Conservation (phyloP, 2,329 filamentous ascomycete genomes). For the Diaporthe longicolla region DNA sequence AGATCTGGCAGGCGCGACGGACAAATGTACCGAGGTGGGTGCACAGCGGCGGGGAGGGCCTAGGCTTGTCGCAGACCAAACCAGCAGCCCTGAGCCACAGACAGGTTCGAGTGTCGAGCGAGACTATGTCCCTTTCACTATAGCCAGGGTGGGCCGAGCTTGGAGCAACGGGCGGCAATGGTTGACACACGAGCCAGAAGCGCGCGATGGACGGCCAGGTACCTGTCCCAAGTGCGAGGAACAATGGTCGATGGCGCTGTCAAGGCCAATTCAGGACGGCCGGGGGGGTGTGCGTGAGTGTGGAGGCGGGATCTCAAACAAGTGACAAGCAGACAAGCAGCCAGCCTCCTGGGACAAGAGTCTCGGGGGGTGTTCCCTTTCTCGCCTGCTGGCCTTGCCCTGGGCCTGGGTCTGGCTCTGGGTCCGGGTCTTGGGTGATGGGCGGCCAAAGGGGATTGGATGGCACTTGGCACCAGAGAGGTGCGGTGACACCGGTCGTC, state of each 20-base stretch:
- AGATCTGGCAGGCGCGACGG: conserved; percentile 41
- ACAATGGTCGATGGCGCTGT: conserved; percentile 20
- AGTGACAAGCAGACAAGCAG: conserved; percentile 41
- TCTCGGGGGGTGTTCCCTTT: conserved; percentile 40
- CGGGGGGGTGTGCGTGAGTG: conserved; percentile 15
- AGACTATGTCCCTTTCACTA: conserved; percentile 35
- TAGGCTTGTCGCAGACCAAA: conserved; percentile 36
- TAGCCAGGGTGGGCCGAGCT: conserved; percentile 16
- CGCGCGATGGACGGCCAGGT: conserved; percentile 10
- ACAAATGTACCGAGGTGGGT: conserved; percentile 36
- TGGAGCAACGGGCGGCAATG: conserved; percentile 15
- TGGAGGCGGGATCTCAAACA: conserved; percentile 42
- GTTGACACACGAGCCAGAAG: conserved; percentile 17
- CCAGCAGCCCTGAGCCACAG: conserved; percentile 32
- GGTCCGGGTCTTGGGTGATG: conserved; percentile 32
- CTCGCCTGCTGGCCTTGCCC: conserved; percentile 38
- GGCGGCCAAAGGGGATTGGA: conserved; percentile 38
- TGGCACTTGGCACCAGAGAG: conserved; percentile 33
- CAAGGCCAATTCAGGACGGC: conserved; percentile 34
- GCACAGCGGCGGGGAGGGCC: conserved; percentile 40
- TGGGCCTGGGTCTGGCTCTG: conserved; percentile 26
- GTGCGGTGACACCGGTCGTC: conserved; percentile 39
- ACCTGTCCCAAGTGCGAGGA: conserved; percentile 36
- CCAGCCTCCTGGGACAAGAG: conserved; percentile 40
- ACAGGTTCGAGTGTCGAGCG: conserved; percentile 34